Evolutionary conservation across 2,329 filamentous ascomycete species (phyloP), one percentile per base, ranked within the genome.

Genomic region (Myriosclerotinia curreyana): DNA sequence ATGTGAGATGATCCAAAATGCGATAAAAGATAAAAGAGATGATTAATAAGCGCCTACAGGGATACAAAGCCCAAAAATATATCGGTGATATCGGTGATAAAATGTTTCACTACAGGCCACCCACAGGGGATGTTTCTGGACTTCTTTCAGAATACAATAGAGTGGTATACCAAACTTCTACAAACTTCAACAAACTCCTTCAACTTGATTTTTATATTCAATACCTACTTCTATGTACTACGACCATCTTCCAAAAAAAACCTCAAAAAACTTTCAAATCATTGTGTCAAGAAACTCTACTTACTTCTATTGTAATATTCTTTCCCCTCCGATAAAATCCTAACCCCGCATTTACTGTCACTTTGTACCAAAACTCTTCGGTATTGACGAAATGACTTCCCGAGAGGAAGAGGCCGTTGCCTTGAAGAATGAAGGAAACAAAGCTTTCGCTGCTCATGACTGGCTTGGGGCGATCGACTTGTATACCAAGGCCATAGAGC

Each of bases 381-480:
- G 22, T 44, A 52, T 34, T 46, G 44, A n/a, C 25, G 49, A 67
- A 64, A 74, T 74, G 73, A 58, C 69, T 36, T 66, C 71, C 31
- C 36, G 67, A 31, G 71, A 78, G 72, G 87, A 90, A 76, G 86
- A 90, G 76, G 94, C 94, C 60, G 84, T 87, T 70, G 89, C 88
- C 74, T 81, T 96, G 71, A 99, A 99, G 81, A 89, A 96, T 77
- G 85, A 96, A 77, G 95, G 95, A 76, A 99, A 99, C 79, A 90
- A 93, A 74, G 92, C 92, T 61, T 98, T 98, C 78, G 86, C 87
- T 64, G 82, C 86, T 40, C 92, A 96, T 73, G 90, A 98, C 80
- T 99, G 91, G 90, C 85, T 83, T 14, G 80, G 83, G 3, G 95
- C 95, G 9, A 83, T 96, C 68, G 87, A 93, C 1, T 86, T 87